Percentiles rank a stretch among this genome's conserved stretches.
Conservation (phyloP, 1,139 yeast species). For the Sugiyamaella pinicola region DNA sequence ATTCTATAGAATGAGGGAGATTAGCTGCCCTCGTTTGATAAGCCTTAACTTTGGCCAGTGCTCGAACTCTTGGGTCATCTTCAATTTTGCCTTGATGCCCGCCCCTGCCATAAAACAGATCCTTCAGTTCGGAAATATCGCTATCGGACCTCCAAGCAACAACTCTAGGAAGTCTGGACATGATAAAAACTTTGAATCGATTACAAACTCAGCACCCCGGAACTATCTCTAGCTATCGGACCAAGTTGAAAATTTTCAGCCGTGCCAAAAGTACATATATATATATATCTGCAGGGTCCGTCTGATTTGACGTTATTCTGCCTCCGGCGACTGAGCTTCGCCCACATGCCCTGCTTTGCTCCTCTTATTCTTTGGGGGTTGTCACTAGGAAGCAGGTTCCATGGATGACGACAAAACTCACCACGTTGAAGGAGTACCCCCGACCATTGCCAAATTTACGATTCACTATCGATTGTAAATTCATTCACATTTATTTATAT, state of each 20-base stretch:
- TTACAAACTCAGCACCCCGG: no score
- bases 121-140: slow-evolving; percentile 58
- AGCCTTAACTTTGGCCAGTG: slow-evolving; percentile 50
- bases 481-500: not conserved
- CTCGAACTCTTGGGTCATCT: slow-evolving; percentile 48
- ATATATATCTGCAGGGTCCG: not conserved
- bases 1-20: slow-evolving; percentile 78
- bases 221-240: not conserved
- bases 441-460: no score
- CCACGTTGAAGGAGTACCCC: no score
- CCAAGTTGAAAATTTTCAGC: no score
- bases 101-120: slow-evolving; percentile 55
- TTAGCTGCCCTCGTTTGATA: slow-evolving; percentile 63
- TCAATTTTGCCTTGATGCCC: slow-evolving; percentile 32
- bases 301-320: not conserved
- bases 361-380: not conserved
- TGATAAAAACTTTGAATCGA: no score
- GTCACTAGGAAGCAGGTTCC: no score
- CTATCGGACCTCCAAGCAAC: slow-evolving; percentile 57
- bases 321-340: not conserved
- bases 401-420: no score
- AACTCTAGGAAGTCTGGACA: slow-evolving; percentile 48
- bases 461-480: no score
- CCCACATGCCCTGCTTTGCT: not conserved
- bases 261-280: no score